Percentiles rank a stretch among this genome's conserved stretches.
These are phyloP conservation scores for Plenodomus biglobosus DNA, from an alignment of 2,329 filamentous ascomycete species.

Conservation along the genomic window DNA sequence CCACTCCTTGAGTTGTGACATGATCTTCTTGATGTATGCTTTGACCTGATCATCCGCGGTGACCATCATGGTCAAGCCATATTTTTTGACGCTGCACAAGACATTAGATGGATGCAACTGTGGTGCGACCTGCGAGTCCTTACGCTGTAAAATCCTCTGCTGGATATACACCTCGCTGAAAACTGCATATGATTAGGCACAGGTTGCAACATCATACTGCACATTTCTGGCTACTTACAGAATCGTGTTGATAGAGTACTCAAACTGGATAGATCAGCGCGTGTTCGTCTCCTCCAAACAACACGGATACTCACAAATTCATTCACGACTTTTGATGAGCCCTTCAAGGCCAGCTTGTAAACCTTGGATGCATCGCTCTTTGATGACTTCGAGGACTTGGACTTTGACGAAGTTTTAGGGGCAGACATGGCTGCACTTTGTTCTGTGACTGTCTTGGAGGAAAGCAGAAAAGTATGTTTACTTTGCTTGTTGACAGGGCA, in stretches of 20 bases:
- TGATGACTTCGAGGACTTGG: conserved; percentile 39
- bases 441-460: conserved; percentile 1
- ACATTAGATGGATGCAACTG: conserved; percentile 13
- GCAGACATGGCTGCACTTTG: conserved; percentile 31
- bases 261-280: conserved; percentile 62
- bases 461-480: conserved; percentile 26
- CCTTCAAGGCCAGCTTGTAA: conserved; percentile 91
- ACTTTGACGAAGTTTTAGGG: conserved; percentile 33
- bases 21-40: conserved; percentile 99
- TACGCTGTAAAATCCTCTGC: conserved; percentile 95
- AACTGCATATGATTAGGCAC: conserved; percentile 55
- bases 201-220: too few species aligned
- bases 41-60: conserved; percentile 97
- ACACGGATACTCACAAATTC: conserved; percentile 77
- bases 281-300: background rate
- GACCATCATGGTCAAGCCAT: conserved; percentile 97
- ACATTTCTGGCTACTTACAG: conserved; percentile 58
- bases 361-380: conserved; percentile 77
- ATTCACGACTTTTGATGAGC: conserved; percentile 81
- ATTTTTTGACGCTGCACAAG: conserved; percentile 79
- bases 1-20: conserved; percentile 96
- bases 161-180: conserved; percentile 81
- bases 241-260: conserved; percentile 98
- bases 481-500: conserved; percentile 34
- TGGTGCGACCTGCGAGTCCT: conserved; percentile 36